phyloP scores from a whole-genome alignment of 441 rosid genomes.

The Lepidium campestre region DNA sequence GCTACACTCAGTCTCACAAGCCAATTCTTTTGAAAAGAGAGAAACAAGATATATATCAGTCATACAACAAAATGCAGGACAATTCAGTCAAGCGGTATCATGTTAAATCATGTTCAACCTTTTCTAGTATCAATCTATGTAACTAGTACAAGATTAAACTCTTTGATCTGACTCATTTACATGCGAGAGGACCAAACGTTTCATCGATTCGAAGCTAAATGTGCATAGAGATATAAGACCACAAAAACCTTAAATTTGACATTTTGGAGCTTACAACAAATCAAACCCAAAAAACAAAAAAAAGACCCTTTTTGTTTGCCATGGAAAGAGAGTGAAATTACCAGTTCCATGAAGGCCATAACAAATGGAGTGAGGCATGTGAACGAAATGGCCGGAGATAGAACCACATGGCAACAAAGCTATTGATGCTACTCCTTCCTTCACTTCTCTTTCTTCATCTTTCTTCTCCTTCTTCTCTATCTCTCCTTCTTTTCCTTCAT shows the following conservation, averaged over 20 bases:
- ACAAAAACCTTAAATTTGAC: neutral
- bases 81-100: neutral
- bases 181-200: neutral
- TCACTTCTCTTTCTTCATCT: conserved; percentile 33
- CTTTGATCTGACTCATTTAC: neutral
- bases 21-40: conserved; percentile 39
- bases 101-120: neutral
- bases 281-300: neutral
- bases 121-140: neutral
- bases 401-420: conserved; percentile 79
- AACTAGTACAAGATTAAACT: neutral
- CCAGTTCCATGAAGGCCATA: conserved; percentile 94
- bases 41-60: neutral
- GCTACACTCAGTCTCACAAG: conserved; percentile 93
- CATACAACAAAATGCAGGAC: neutral
- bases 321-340: conserved; percentile 16
- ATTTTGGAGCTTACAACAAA: neutral
- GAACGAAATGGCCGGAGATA: conserved; percentile 86
- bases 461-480: conserved; percentile 24
- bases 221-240: neutral
- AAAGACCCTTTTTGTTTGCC: neutral
- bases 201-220: neutral
- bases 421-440: conserved; percentile 85
- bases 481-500: conserved; percentile 32
- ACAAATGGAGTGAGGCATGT: conserved; percentile 75